Conservation (phyloP, 2,329 filamentous ascomycete species). For the Talaromyces sp. region DNA sequence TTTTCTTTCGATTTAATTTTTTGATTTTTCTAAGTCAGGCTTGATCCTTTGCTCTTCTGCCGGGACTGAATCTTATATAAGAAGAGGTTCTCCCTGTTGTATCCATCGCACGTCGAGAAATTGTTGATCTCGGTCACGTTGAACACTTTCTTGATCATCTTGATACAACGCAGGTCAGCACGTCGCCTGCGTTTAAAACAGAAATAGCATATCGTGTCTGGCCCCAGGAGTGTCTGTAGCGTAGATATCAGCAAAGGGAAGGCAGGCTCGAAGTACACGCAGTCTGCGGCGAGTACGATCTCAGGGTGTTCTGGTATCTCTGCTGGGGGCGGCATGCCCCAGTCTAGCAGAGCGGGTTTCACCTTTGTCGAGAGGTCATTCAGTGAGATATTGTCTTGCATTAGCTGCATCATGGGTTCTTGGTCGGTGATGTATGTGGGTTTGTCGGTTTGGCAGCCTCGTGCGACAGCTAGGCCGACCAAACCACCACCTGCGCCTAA, state of each 20-base stretch:
- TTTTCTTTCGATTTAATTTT: background rate
- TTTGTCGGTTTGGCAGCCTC: constrained; percentile 53
- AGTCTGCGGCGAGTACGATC: constrained; percentile 90
- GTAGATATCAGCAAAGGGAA: constrained; percentile 85
- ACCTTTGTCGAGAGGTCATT: constrained; percentile 68
- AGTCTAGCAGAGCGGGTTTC: constrained; percentile 72
- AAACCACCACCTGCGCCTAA: constrained; percentile 89
- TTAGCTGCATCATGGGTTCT: constrained; percentile 76
- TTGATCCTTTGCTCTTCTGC: background rate
- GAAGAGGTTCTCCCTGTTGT: constrained; percentile 41
- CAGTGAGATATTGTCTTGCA: constrained; percentile 81
- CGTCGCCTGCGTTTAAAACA: constrained; percentile 92
- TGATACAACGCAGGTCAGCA: constrained; percentile 74
- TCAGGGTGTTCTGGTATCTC: constrained; percentile 59
- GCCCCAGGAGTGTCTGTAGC: constrained; percentile 68
- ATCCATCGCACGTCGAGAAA: constrained; percentile 42
- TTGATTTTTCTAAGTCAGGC: background rate
- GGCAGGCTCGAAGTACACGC: constrained; percentile 94
- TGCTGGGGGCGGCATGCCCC: constrained; percentile 54
- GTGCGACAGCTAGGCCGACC: constrained; percentile 65
- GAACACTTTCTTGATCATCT: constrained; percentile 67
- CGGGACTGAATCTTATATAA: constrained; percentile 36
- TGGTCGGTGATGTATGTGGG: constrained; percentile 85
- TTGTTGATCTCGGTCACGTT: constrained; percentile 62
- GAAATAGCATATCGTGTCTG: constrained; percentile 71